These are phyloP conservation scores for Citrus australasica DNA, from an alignment of 345 rosid species.

Conservation along the genomic window DNA sequence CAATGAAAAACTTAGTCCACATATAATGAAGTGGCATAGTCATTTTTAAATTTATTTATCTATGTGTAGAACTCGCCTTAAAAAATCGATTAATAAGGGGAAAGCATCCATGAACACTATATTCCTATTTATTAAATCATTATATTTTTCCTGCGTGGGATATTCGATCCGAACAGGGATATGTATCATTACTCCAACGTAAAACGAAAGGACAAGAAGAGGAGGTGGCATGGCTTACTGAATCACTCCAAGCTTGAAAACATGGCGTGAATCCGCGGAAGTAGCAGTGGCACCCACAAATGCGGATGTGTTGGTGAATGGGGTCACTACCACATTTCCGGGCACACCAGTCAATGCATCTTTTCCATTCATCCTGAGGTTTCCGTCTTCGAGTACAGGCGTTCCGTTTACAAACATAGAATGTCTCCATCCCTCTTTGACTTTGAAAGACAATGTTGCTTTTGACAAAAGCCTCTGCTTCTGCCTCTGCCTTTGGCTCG, in stretches of 20 bases:
- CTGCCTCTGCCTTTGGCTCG: background rate
- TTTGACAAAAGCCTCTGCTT: conserved; percentile 1
- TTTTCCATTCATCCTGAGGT: conserved; percentile 30
- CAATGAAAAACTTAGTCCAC: too few species aligned
- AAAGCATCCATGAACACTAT: too few species aligned
- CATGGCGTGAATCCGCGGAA: conserved; percentile 34
- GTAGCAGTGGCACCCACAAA: conserved; percentile 46
- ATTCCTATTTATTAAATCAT: too few species aligned
- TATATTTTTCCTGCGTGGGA: too few species aligned
- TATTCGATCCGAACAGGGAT: too few species aligned
- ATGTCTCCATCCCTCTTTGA: conserved; percentile 27
- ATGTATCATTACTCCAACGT: too few species aligned
- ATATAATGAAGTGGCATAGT: too few species aligned
- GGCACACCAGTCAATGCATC: conserved; percentile 37
- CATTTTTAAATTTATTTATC: too few species aligned
- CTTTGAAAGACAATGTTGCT: conserved; percentile 6
- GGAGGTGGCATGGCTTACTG: conserved; percentile 24
- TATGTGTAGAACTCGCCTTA: too few species aligned
- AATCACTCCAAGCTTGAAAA: conserved; percentile 51
- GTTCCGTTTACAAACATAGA: conserved; percentile 36
- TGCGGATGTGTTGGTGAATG: conserved; percentile 36
- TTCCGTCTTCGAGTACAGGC: conserved; percentile 40
- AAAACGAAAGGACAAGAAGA: too few species aligned
- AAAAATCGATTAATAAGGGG: too few species aligned
- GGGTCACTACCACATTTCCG: conserved; percentile 34